phyloP scores from a whole-genome alignment of 2,329 filamentous ascomycete genomes.

The Volutella citrinella region DNA sequence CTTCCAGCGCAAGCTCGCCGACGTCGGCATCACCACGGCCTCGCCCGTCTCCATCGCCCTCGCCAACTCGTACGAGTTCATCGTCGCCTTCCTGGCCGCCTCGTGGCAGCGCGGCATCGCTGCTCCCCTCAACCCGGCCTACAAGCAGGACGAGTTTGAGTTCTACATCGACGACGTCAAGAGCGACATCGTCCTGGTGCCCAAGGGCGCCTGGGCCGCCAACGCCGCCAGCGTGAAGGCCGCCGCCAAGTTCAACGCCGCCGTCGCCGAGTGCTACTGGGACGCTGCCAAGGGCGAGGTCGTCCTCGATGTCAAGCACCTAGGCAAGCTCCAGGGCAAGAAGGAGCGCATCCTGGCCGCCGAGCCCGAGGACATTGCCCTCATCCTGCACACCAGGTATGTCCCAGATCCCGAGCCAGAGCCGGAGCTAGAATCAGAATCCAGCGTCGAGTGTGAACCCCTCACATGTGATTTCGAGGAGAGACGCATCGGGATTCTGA shows the following conservation, averaged over 20 bases:
- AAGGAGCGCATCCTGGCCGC: constrained; percentile 43
- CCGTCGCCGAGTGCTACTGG: constrained; percentile 86
- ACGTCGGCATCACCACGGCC: constrained; percentile 65
- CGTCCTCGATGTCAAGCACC: constrained; percentile 73
- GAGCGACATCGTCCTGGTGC: constrained; percentile 74
- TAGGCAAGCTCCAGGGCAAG: constrained; percentile 58
- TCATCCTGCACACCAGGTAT: constrained; percentile 74
- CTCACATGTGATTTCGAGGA: constrained; percentile 1
- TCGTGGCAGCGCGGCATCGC: constrained; percentile 83
- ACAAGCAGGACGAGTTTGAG: constrained; percentile 88
- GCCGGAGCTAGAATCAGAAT: too few species aligned
- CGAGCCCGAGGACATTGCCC: constrained; percentile 73
- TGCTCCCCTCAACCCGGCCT: constrained; percentile 82
- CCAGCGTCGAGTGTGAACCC: too few species aligned
- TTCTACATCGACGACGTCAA: constrained; percentile 89
- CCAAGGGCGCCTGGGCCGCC: constrained; percentile 64
- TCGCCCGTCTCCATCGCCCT: constrained; percentile 80
- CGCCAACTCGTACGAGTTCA: constrained; percentile 83
- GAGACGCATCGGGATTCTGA: too few species aligned
- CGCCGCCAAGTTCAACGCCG: constrained; percentile 74
- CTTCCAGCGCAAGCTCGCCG: constrained; percentile 77
- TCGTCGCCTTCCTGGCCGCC: constrained; percentile 80
- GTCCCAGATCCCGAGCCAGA: constrained; percentile 6
- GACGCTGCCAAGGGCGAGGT: constrained; percentile 63
- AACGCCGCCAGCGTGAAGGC: constrained; percentile 72